Conservation (phyloP, 257 asterid genomes). For the Craterostigma plantagineum region DNA sequence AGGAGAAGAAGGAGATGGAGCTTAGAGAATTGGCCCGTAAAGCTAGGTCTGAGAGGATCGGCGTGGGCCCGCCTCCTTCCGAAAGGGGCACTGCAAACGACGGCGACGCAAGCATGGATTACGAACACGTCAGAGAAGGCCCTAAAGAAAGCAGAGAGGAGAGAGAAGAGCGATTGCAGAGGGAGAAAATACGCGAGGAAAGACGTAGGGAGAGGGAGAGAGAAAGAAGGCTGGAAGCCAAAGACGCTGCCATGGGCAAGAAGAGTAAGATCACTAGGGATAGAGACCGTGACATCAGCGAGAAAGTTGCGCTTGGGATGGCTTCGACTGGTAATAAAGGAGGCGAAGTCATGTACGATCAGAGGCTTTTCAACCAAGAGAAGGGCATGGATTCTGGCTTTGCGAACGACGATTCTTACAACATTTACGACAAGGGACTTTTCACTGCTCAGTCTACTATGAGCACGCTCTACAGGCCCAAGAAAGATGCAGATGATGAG, state of each 20-base stretch:
- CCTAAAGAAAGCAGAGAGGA: constrained; percentile 59
- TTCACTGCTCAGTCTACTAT: constrained; percentile 55
- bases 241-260: constrained; percentile 81
- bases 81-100: constrained; percentile 37
- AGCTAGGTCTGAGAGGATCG: constrained; percentile 76
- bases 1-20: constrained; percentile 77
- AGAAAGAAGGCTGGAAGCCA: constrained; percentile 80
- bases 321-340: constrained; percentile 44
- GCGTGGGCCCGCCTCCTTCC: constrained; percentile 46
- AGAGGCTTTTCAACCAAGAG: constrained; percentile 81
- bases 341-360: constrained; percentile 76
- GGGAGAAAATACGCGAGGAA: constrained; percentile 91
- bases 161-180: constrained; percentile 36
- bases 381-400: constrained; percentile 88
- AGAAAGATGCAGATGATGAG: constrained; percentile 60
- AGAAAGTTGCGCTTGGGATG: constrained; percentile 83
- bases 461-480: constrained; percentile 65
- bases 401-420: constrained; percentile 65
- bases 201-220: constrained; percentile 73
- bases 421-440: constrained; percentile 67
- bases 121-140: constrained; percentile 37
- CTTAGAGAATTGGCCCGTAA: constrained; percentile 70
- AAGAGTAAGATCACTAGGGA: constrained; percentile 77
- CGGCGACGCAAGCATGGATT: constrained; percentile 37
- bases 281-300: constrained; percentile 79